phyloP scores from a whole-genome alignment of 2,329 filamentous ascomycete genomes.

The Emmonsiellopsis sp. region DNA sequence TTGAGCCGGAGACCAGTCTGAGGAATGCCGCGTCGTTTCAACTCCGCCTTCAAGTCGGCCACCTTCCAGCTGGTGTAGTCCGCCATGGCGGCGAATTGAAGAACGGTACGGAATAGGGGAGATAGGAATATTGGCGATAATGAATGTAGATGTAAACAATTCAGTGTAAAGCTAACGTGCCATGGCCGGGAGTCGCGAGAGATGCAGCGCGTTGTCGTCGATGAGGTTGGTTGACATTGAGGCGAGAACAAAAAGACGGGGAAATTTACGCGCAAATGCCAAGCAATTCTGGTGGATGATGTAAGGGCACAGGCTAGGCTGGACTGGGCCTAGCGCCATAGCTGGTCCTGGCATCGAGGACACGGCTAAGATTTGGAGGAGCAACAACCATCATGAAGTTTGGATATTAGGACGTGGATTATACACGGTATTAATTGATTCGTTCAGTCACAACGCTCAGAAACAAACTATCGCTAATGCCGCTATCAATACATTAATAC shows the following conservation, averaged over 20 bases:
- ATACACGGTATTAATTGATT: too few relatives aligned
- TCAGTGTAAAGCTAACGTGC: background rate
- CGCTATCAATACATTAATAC: background rate
- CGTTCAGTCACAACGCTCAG: too few relatives aligned
- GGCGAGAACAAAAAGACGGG: background rate
- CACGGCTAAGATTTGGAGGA: too few relatives aligned
- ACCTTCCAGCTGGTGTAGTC: conserved; percentile 59
- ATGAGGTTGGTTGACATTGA: background rate
- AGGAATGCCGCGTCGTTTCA: conserved; percentile 62
- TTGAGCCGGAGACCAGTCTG: conserved; percentile 63
- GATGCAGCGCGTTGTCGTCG: background rate
- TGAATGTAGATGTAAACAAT: background rate
- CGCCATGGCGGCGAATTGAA: conserved; percentile 29
- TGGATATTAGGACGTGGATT: too few relatives aligned
- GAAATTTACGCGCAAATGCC: background rate
- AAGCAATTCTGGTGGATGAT: background rate
- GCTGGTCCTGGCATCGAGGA: too few relatives aligned
- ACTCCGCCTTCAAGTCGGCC: conserved; percentile 63
- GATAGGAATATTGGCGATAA: background rate
- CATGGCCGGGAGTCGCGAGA: background rate
- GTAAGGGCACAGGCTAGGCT: background rate
- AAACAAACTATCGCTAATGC: too few relatives aligned
- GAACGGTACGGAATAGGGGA: background rate
- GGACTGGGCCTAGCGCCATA: too few relatives aligned
- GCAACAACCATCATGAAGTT: too few relatives aligned